Conservation (phyloP, 1,139 yeast genomes). For the Suhomyces chickasaworum region DNA sequence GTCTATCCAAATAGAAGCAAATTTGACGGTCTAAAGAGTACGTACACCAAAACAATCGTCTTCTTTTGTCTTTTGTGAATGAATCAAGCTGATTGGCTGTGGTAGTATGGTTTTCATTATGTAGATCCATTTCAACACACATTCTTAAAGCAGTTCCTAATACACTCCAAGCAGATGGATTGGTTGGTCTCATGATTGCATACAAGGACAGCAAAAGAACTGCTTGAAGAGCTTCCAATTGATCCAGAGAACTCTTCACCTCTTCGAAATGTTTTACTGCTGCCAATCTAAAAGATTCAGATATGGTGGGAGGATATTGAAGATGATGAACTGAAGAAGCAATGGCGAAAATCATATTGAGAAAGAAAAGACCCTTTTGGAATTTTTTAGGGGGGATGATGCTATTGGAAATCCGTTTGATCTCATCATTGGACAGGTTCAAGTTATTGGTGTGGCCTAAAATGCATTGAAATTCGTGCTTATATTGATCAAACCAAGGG, state of each 20-base stretch:
- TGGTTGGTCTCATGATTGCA: slow-evolving; percentile 72
- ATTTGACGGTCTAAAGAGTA: slow-evolving; percentile 81
- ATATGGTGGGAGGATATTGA: slow-evolving; percentile 64
- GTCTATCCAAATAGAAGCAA: slow-evolving; percentile 71
- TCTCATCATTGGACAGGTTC: slow-evolving; percentile 13
- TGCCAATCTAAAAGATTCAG: slow-evolving; percentile 72
- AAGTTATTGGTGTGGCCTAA: slow-evolving; percentile 7
- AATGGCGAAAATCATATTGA: slow-evolving; percentile 77
- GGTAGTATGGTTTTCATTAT: slow-evolving; percentile 44
- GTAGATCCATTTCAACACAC: slow-evolving; percentile 77
- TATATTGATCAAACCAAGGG: slow-evolving; percentile 51
- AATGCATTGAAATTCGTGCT: slow-evolving; percentile 29
- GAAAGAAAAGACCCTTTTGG: slow-evolving; percentile 54
- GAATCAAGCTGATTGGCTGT: slow-evolving; percentile 43
- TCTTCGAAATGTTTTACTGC: slow-evolving; percentile 62
- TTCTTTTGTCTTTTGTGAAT: slow-evolving; percentile 64
- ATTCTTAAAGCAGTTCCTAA: slow-evolving; percentile 78
- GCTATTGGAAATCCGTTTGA: slow-evolving; percentile 33
- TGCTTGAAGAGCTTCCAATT: slow-evolving; percentile 74
- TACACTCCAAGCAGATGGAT: slow-evolving; percentile 93
- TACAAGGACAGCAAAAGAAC: slow-evolving; percentile 67
- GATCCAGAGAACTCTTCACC: slow-evolving; percentile 59
- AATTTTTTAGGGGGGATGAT: slow-evolving; percentile 50
- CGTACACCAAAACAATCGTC: slow-evolving; percentile 88
- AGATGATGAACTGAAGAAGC: slow-evolving; percentile 76